Evolutionary conservation across 306 rosid species (phyloP).

Genomic region (Hippophae rhamnoides): DNA sequence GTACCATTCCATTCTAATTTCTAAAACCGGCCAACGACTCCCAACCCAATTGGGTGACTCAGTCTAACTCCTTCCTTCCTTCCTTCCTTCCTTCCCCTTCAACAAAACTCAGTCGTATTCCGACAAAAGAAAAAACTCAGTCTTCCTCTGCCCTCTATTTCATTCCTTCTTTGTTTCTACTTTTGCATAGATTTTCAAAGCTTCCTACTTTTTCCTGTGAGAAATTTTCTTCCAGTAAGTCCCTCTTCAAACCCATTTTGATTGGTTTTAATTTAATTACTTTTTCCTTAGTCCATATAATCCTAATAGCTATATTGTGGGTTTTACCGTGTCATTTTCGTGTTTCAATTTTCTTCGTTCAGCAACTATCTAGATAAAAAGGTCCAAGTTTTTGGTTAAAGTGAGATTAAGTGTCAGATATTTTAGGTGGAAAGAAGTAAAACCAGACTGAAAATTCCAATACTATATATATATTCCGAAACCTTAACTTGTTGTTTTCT

Average conservation of each 20-base stretch:
- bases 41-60: slow-evolving; percentile 9
- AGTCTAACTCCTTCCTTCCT: slow-evolving; percentile 25
- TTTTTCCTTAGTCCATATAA: neutral
- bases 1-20: slow-evolving; percentile 10
- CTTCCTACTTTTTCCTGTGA: slow-evolving; percentile 5
- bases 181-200: slow-evolving; percentile 11
- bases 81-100: slow-evolving; percentile 7
- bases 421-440: slow-evolving; percentile 46
- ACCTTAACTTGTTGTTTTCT: slow-evolving; percentile 14
- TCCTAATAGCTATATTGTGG: neutral
- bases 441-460: slow-evolving; percentile 21
- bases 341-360: slow-evolving; percentile 32
- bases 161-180: neutral
- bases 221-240: slow-evolving; percentile 24
- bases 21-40: slow-evolving; percentile 8
- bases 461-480: slow-evolving; percentile 22
- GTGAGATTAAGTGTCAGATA: slow-evolving; percentile 44
- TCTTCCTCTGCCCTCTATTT: neutral
- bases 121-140: neutral
- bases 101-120: no score
- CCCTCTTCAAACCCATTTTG: slow-evolving; percentile 17
- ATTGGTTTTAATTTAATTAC: slow-evolving; percentile 3
- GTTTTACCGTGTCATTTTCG: slow-evolving; percentile 35
- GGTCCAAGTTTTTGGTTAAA: slow-evolving; percentile 9
- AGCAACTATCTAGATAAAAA: slow-evolving; percentile 17